phyloP scores from a whole-genome alignment of 1,284 basidiomycete species.

The Boletellus dicymbophilus region DNA sequence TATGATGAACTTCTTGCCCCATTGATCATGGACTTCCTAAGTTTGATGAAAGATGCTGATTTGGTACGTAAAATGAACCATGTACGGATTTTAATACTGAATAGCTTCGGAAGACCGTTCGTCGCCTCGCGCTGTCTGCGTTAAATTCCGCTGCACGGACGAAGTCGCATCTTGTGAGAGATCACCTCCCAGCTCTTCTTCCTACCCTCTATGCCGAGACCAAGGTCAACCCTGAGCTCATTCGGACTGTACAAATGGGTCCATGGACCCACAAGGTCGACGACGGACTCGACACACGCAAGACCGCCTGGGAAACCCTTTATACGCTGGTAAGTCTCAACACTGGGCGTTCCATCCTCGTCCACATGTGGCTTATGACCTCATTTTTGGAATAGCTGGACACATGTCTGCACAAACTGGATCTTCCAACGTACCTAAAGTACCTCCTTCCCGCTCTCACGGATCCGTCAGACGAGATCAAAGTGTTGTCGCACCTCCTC shows the following conservation, averaged over 20 bases:
- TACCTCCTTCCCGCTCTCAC: slow-evolving; percentile 83
- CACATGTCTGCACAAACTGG: slow-evolving; percentile 85
- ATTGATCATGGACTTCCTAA: slow-evolving; percentile 88
- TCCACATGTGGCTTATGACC: slow-evolving; percentile 16
- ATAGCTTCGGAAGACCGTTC: slow-evolving; percentile 87
- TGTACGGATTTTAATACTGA: too few relatives aligned
- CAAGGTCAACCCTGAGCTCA: slow-evolving; percentile 75
- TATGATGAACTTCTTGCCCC: slow-evolving; percentile 91
- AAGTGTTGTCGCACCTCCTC: slow-evolving; percentile 95
- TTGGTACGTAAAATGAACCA: slow-evolving; percentile 66
- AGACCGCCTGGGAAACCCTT: slow-evolving; percentile 97
- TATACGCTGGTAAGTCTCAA: slow-evolving; percentile 77
- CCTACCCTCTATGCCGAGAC: slow-evolving; percentile 90
- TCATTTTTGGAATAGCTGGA: slow-evolving; percentile 63
- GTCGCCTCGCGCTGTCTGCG: slow-evolving; percentile 83
- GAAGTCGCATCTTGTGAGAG: slow-evolving; percentile 89
- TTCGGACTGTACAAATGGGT: slow-evolving; percentile 96
- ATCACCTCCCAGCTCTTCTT: slow-evolving; percentile 77
- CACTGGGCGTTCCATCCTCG: too few relatives aligned
- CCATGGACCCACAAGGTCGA: slow-evolving; percentile 97
- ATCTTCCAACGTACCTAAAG: slow-evolving; percentile 82
- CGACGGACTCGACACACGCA: slow-evolving; percentile 91
- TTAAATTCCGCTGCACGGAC: slow-evolving; percentile 94
- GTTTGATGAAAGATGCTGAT: slow-evolving; percentile 83
- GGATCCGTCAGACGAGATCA: slow-evolving; percentile 96